Evolutionary conservation across 805 yeast species (phyloP).

Genomic region (baker's yeast (Saccharomyces cerevisiae)): DNA sequence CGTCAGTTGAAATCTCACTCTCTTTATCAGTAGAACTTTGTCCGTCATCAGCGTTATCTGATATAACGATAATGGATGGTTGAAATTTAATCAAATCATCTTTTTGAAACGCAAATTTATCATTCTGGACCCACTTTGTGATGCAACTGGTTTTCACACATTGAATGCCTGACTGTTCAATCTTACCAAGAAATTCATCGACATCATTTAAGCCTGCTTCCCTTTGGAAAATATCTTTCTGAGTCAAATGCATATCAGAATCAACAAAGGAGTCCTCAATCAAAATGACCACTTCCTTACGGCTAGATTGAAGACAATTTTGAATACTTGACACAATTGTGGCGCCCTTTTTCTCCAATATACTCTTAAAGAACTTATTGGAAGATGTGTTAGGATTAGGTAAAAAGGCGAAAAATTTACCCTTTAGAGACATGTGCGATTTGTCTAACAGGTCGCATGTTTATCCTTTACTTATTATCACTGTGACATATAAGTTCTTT

Average conservation of each 20-base stretch:
- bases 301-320: neutral
- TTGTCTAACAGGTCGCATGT: neutral
- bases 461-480: neutral
- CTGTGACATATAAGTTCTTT: neutral
- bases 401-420: constrained; percentile 9
- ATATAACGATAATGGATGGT: neutral
- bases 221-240: constrained; percentile 14
- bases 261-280: constrained; percentile 23
- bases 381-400: constrained; percentile 16
- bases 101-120: constrained; percentile 1
- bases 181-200: constrained; percentile 4
- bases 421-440: neutral
- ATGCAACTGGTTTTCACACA: constrained; percentile 13
- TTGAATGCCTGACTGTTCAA: constrained; percentile 4
- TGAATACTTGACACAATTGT: constrained; percentile 3
- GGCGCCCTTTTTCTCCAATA: constrained; percentile 21
- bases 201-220: constrained; percentile 15
- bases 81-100: constrained; percentile 1
- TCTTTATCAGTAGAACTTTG: neutral
- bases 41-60: neutral
- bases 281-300: constrained; percentile 9
- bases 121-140: constrained; percentile 14
- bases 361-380: constrained; percentile 8
- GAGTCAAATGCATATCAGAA: constrained; percentile 5
- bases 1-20: neutral